A percentile compares a stretch with the other conserved stretches of the same genome.
Evolutionary conservation across 2,329 filamentous ascomycete genomes (phyloP).

Genomic region (Stylonectria norvegica): DNA sequence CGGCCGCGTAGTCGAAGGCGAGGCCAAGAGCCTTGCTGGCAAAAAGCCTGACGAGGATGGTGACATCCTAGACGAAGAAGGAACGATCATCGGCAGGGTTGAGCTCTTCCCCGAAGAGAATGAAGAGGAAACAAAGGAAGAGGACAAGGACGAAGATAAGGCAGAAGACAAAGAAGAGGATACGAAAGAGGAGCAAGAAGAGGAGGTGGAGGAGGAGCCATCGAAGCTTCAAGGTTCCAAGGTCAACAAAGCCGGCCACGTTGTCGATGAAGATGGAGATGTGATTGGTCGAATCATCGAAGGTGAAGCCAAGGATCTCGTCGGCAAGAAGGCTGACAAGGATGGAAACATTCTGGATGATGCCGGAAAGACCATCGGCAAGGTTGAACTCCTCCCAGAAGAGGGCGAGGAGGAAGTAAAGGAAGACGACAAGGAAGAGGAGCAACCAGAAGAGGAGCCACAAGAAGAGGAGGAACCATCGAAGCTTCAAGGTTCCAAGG

Average conservation of each 20-base stretch:
- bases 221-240: constrained; percentile 62
- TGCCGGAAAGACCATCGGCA: too few relatives aligned
- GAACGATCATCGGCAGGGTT: constrained; percentile 63
- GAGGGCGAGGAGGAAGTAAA: constrained; percentile 35
- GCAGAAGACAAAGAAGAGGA: constrained; percentile 50
- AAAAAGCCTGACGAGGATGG: constrained; percentile 63
- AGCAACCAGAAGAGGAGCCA: constrained; percentile 13
- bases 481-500: constrained; percentile 48
- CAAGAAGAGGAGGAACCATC: constrained; percentile 20
- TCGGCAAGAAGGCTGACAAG: constrained; percentile 44
- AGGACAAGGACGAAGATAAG: constrained; percentile 56
- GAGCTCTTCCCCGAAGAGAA: constrained; percentile 56
- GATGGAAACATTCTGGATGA: constrained; percentile 9
- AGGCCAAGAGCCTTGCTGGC: constrained; percentile 60
- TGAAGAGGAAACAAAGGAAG: constrained; percentile 44
- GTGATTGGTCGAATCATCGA: constrained; percentile 65
- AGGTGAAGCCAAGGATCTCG: constrained; percentile 60
- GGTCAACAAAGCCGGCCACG: constrained; percentile 67
- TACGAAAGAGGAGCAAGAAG: constrained; percentile 56
- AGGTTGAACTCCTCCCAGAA: too few relatives aligned
- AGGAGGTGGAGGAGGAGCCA: constrained; percentile 60
- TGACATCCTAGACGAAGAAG: constrained; percentile 67
- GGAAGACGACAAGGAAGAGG: constrained; percentile 6
- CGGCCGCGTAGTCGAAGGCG: constrained; percentile 62
- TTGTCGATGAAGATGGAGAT: constrained; percentile 51